These are phyloP conservation scores for Candida smagusa DNA, from an alignment of 1,139 yeast species.

Conservation along the genomic window DNA sequence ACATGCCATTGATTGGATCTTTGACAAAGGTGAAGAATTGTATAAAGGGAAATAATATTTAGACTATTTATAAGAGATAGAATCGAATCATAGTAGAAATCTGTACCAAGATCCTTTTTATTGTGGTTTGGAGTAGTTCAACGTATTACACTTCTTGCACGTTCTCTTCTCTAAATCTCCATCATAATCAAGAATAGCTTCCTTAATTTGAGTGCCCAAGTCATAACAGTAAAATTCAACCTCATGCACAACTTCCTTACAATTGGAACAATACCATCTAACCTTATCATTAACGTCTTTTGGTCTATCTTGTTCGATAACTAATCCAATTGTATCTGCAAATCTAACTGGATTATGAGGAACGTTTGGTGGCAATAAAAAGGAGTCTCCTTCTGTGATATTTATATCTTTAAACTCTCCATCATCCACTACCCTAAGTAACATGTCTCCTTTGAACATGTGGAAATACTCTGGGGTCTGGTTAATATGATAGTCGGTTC, in stretches of 20 bases:
- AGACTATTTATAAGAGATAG: too few relatives aligned
- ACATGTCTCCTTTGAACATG: constrained; percentile 83
- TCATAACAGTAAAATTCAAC: constrained; percentile 72
- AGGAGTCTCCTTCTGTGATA: constrained; percentile 84
- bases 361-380: constrained; percentile 74
- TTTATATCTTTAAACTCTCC: constrained; percentile 72
- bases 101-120: constrained; percentile 5
- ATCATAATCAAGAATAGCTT: constrained; percentile 73
- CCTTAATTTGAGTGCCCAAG: constrained; percentile 87
- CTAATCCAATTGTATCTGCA: constrained; percentile 83
- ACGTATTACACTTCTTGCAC: constrained; percentile 71
- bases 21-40: constrained; percentile 53
- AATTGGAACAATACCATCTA: constrained; percentile 82
- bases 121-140: constrained; percentile 60
- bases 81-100: too few relatives aligned
- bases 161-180: constrained; percentile 60
- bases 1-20: constrained; percentile 58
- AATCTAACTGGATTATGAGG: constrained; percentile 93
- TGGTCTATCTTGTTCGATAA: constrained; percentile 93
- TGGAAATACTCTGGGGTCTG: constrained; percentile 94
- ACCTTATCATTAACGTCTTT: constrained; percentile 61
- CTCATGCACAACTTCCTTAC: constrained; percentile 65
- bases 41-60: constrained; percentile 12
- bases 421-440: constrained; percentile 79
- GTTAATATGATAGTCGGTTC: constrained; percentile 90